Evolutionary conservation across 2,329 filamentous ascomycete species (phyloP).

Genomic region (Phaeosphaeria sp.): DNA sequence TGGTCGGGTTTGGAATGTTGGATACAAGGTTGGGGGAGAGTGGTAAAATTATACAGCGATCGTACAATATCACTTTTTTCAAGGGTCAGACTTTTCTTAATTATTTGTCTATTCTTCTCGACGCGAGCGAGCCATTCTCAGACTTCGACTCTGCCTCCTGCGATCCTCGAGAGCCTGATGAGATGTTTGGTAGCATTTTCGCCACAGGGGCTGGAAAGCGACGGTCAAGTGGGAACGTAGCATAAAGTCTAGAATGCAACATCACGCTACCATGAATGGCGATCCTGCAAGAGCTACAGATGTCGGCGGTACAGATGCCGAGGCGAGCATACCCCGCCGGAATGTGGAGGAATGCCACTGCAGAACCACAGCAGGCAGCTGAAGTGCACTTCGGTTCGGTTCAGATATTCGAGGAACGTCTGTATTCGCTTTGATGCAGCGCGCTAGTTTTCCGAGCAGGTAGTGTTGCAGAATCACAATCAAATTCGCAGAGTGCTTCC

Average conservation of each 20-base stretch:
- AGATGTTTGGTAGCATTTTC: not conserved
- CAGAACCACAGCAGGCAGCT: no score
- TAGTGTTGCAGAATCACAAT: not conserved
- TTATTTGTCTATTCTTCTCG: no score
- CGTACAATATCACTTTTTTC: no score
- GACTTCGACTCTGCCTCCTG: not conserved
- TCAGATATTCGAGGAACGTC: not conserved
- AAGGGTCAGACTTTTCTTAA: no score
- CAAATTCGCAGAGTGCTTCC: not conserved
- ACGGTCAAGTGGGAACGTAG: not conserved
- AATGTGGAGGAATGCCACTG: not conserved
- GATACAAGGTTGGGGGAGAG: conserved; percentile 63
- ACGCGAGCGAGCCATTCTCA: no score
- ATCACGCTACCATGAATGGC: not conserved
- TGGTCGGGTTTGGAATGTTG: conserved; percentile 58
- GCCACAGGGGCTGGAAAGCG: not conserved
- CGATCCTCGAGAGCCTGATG: not conserved
- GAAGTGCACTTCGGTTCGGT: not conserved
- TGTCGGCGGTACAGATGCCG: not conserved
- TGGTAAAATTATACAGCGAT: no score
- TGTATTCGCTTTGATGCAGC: not conserved
- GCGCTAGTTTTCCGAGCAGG: not conserved
- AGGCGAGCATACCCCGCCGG: not conserved
- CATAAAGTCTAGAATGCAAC: not conserved
- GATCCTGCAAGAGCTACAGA: not conserved